These are phyloP conservation scores for Nothophaeocryptopus gaeumannii DNA, from an alignment of 2,329 filamentous ascomycete species.

Conservation along the genomic window DNA sequence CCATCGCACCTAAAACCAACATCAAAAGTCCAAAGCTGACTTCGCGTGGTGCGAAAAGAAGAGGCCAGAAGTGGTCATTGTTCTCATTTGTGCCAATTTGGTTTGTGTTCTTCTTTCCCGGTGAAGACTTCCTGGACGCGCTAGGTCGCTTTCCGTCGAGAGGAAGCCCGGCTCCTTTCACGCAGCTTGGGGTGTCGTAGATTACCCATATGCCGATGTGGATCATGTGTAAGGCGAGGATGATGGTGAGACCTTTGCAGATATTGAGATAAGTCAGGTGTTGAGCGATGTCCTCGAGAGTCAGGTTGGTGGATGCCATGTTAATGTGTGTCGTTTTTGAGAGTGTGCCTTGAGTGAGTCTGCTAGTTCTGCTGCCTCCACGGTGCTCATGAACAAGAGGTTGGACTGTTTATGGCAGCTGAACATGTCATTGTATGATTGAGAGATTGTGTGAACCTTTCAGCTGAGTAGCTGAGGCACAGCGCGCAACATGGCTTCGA, in stretches of 20 bases:
- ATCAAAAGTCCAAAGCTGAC: neutral
- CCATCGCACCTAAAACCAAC: neutral
- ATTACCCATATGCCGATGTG: neutral
- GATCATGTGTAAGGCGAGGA: neutral
- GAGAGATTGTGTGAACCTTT: too few species aligned
- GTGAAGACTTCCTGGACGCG: neutral
- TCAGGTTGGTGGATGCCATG: neutral
- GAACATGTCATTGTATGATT: too few species aligned
- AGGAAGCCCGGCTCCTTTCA: neutral
- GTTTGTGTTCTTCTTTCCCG: neutral
- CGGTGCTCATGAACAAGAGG: too few species aligned
- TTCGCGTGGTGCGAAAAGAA: neutral
- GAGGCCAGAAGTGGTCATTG: neutral
- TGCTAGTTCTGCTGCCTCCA: too few species aligned
- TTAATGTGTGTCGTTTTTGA: too few species aligned
- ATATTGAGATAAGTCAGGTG: neutral
- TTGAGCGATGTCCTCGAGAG: neutral
- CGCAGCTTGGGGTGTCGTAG: neutral
- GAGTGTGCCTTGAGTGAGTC: too few species aligned
- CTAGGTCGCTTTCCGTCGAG: neutral
- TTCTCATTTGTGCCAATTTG: neutral
- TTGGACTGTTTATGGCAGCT: too few species aligned
- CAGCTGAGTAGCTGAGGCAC: too few species aligned
- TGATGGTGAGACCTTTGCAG: conserved; percentile 25
- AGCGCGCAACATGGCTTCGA: too few species aligned